A percentile compares a stretch with the other conserved stretches of the same genome.
Conservation (phyloP, 2,329 filamentous ascomycete species). For the Botrytis fragariae region DNA sequence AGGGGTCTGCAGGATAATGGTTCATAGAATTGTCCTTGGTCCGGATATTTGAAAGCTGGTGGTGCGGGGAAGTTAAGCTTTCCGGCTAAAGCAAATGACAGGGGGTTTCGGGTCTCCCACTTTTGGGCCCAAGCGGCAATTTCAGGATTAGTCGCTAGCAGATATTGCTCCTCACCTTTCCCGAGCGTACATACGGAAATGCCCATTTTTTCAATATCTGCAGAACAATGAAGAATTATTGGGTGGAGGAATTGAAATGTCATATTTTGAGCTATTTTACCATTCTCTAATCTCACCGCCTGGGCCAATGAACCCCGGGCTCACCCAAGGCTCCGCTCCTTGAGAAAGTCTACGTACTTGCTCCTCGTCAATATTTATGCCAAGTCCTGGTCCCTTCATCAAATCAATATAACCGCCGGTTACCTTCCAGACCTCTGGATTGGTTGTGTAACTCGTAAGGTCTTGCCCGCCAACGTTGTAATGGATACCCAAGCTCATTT, state of each 20-base stretch:
- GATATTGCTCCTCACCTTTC: not conserved
- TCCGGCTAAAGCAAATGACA: not conserved
- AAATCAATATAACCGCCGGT: conserved; percentile 63
- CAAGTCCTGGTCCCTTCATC: conserved; percentile 59
- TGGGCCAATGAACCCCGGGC: conserved; percentile 64
- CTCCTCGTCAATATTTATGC: conserved; percentile 71
- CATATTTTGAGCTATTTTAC: conserved; percentile 43
- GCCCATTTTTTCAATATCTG: not conserved
- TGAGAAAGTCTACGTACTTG: conserved; percentile 58
- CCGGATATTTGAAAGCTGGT: conserved; percentile 3
- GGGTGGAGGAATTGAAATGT: not conserved
- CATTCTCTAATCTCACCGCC: conserved; percentile 67
- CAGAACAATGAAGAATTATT: not conserved
- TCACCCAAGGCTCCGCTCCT: conserved; percentile 61
- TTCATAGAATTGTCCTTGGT: not conserved
- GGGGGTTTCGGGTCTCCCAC: not conserved
- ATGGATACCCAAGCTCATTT: conserved; percentile 78
- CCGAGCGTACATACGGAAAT: not conserved
- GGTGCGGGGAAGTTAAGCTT: conserved; percentile 5
- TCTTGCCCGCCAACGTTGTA: conserved; percentile 69
- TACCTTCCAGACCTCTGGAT: conserved; percentile 64
- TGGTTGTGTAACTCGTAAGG: conserved; percentile 63
- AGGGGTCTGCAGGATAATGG: not conserved
- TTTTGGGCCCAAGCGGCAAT: not conserved
- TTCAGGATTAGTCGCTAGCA: not conserved